Conservation (phyloP, 345 rosid species). For the Euphorbia peplus region DNA sequence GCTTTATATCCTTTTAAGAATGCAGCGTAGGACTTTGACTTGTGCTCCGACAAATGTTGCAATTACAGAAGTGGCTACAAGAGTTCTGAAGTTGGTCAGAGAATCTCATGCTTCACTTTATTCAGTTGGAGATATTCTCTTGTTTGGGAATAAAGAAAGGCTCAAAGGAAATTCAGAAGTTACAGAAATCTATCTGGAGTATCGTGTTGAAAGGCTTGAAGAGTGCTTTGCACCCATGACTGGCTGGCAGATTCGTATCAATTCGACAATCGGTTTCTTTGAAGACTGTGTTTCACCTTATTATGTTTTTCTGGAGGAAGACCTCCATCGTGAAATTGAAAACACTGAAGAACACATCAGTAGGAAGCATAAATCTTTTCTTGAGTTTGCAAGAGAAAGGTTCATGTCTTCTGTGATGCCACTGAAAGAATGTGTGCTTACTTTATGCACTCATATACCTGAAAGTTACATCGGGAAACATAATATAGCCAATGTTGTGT, state of each 20-base stretch:
- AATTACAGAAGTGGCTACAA: conserved; percentile 37
- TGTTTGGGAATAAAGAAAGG: too few relatives aligned
- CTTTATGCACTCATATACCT: conserved; percentile 34
- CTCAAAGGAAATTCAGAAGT: too few relatives aligned
- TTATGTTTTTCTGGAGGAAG: too few relatives aligned
- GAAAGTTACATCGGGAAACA: conserved; percentile 16
- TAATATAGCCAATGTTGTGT: conserved; percentile 9
- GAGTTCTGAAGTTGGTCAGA: conserved; percentile 39
- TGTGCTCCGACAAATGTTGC: conserved; percentile 58
- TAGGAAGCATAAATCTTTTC: conserved; percentile 24
- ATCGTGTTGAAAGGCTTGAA: too few relatives aligned
- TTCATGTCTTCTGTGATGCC: conserved; percentile 7
- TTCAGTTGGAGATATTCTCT: too few relatives aligned
- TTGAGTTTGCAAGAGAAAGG: conserved; percentile 22
- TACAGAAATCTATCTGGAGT: too few relatives aligned
- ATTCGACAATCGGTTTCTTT: too few relatives aligned
- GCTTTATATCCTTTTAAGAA: conserved; percentile 28
- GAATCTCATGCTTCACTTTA: conserved; percentile 11
- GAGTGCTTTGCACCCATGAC: too few relatives aligned
- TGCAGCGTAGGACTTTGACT: conserved; percentile 36
- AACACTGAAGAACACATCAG: neutral
- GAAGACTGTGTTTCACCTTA: too few relatives aligned
- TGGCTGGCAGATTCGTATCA: too few relatives aligned
- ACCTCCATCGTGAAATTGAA: too few relatives aligned
- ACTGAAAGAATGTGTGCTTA: conserved; percentile 23